Base-by-base conservation (phyloP, 2,329 filamentous ascomycete species). In the Grosmannia huntii region DNA sequence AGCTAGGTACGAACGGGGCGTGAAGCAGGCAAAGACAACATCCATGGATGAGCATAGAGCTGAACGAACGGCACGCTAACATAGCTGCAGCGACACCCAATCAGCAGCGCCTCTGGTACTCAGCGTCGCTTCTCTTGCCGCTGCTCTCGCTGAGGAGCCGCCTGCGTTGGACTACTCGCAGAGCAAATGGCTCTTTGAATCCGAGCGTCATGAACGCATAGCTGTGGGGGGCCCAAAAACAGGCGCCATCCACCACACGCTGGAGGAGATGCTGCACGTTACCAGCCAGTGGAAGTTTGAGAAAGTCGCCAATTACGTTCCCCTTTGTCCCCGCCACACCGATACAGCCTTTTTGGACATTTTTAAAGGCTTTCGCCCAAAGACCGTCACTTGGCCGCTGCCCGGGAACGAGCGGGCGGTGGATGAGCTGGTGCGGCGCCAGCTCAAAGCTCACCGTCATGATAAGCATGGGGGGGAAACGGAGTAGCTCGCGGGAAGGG, bases 141-240 rank as follows among this genome's bases (percentile, higher is more conserved):
- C 27, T 33, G 48, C 14, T 16, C 10, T 38, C 36, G 36, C 36
- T 5, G 14, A 2, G 36, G 36, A 11, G 16, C 14, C 36, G 14
- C 25, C 16, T 44, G 41, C 7, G 6, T 3, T 7, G n/a, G 54
- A 38, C 27, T 61, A 65, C 63, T 57, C 68, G 44, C 52, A 64
- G 16, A 21, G 28, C 16, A 60, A 65, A 31, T 68, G 64, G 64
- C 49, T 62, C 7, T 44, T 53, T 10, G 59, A 60, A 27, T 46
- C 60, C 23, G 61, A 66, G 55, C 64, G 61, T 23, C 65, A 69
- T 60, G 69, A 70, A 60, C 64, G 66, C 28, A 66, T 72, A 28
- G 65, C 66, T 12, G 63, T 61, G 16, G 68, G 64, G 5, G 61
- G 62, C 27, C 62, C 66, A 41, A 61, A 60, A 7, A 50, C 58